These are phyloP conservation scores for Colletotrichum tamarilloi DNA, from an alignment of 2,329 filamentous ascomycete species.

Conservation along the genomic window DNA sequence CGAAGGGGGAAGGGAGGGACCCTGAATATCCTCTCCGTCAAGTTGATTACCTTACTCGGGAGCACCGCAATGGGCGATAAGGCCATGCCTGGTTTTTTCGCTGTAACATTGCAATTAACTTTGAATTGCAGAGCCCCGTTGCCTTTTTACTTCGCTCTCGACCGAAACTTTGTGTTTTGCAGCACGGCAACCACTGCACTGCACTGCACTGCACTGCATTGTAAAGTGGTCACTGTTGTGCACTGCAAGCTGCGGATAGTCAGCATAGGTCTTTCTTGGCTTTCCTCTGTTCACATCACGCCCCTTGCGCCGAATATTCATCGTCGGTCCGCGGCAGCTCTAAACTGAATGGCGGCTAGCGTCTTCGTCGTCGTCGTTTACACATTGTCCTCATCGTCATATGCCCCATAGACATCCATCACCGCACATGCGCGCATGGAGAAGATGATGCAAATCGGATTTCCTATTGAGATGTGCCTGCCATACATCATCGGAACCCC, in stretches of 20 bases:
- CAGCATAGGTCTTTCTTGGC: not conserved
- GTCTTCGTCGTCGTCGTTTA: not conserved
- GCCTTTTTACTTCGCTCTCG: not conserved
- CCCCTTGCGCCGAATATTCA: not conserved
- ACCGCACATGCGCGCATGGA: slow-evolving; percentile 9
- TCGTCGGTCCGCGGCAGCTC: slow-evolving; percentile 11
- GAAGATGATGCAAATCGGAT: not conserved
- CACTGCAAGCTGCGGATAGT: not conserved
- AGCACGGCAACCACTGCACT: not conserved
- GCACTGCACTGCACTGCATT: too few species aligned
- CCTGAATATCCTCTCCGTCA: slow-evolving; percentile 13
- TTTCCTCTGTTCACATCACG: not conserved
- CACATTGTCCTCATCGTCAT: slow-evolving; percentile 10
- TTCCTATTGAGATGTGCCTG: not conserved
- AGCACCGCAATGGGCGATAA: slow-evolving; percentile 22
- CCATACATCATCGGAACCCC: not conserved
- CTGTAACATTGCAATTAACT: slow-evolving; percentile 29
- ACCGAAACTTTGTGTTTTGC: not conserved
- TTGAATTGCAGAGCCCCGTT: not conserved
- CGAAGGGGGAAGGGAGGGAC: slow-evolving; percentile 16
- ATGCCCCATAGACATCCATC: not conserved
- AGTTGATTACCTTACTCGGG: slow-evolving; percentile 21
- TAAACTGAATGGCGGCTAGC: slow-evolving; percentile 20
- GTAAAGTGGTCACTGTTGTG: not conserved
- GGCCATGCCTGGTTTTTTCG: not conserved